Evolutionary conservation across 805 yeast genomes (phyloP), one percentile per base, ranked within the genome.

Genomic region (Blastobotrys mokoenaii): DNA sequence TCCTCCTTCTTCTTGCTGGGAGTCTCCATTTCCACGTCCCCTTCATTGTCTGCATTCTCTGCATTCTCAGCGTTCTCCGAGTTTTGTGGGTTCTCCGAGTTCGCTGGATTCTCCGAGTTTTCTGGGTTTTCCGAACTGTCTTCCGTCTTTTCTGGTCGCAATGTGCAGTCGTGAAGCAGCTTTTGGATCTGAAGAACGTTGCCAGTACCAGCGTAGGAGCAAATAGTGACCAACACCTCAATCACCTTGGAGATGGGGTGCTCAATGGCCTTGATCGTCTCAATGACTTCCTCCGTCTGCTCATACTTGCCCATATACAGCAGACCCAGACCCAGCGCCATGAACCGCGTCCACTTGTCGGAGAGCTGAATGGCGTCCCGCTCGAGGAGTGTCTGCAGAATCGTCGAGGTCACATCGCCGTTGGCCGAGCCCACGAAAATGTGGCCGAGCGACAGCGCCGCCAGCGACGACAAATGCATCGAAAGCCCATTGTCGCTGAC

Each of bases 131-230:
- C 56, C 12, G 55, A 61, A 25, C 59, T 60, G 36, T 77, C 80
- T 7, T 78, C 84, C 0, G 74, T 79, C 10, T 70, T 70, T n/a
- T 80, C 79, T 45, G 67, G 68, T 39, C 77, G 76, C 38, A 61
- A 61, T 5, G 95, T 83, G 60, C 93, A 78, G 75, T 88, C 87
- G 58, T 87, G 95, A 57, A 90, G 75, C 59, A 93, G 72, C 33
- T 86, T 80, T 70, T 93, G 98, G 51, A 93, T 84, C 69, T 89
- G 93, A 51, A 93, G 74, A 29, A 93, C 98, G 62, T 93, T 93
- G 55, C 98, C 98, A 34, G 97, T 87, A 51, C 97, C 98, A 9
- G 96, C 94, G 68, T 84, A 89, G 3, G 97, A 95, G 69, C 97
- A 85, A 44, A 89, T 83, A 51, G 83, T 87, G 30, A 94, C 88